Percentiles rank a stretch among this genome's conserved stretches.
Evolutionary conservation across 1,284 basidiomycete species (phyloP).

Genomic region (Austroboletus novae-zelandiae): DNA sequence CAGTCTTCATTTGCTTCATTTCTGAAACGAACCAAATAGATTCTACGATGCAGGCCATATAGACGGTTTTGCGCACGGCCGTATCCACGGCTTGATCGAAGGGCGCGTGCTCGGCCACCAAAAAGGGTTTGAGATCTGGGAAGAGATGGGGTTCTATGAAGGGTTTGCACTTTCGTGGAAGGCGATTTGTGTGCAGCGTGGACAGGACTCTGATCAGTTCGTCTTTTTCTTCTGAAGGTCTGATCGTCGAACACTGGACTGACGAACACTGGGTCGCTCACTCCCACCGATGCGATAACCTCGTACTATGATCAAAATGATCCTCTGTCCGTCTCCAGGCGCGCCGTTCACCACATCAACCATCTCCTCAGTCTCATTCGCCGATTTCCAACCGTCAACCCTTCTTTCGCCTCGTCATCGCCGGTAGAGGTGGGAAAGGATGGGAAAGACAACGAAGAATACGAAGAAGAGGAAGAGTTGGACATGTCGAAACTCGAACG

Average conservation of each 20-base stretch:
- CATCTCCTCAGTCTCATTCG: conserved; percentile 70
- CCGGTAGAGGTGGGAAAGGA: background rate
- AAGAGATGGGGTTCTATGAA: conserved; percentile 92
- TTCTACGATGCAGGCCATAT: conserved; percentile 80
- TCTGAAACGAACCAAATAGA: conserved; percentile 36
- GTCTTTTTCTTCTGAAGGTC: conserved; percentile 13
- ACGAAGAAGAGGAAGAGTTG: background rate
- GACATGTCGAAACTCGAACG: background rate
- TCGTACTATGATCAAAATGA: too few relatives aligned
- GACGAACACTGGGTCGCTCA: background rate
- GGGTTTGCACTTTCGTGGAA: conserved; percentile 79
- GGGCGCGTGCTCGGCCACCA: conserved; percentile 88
- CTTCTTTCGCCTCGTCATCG: conserved; percentile 40
- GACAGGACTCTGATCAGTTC: conserved; percentile 46
- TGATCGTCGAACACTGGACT: background rate
- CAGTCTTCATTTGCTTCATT: too few relatives aligned
- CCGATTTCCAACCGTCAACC: conserved; percentile 77
- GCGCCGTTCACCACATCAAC: conserved; percentile 63
- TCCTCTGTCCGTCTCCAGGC: conserved; percentile 35
- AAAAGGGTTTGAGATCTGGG: conserved; percentile 96
- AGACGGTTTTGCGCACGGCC: conserved; percentile 81
- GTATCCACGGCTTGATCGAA: conserved; percentile 88
- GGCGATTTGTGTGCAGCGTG: conserved; percentile 42
- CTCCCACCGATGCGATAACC: too few relatives aligned
- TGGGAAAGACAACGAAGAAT: background rate